Evolutionary conservation across 2,329 filamentous ascomycete genomes (phyloP).

Genomic region (Xylaria sp.): DNA sequence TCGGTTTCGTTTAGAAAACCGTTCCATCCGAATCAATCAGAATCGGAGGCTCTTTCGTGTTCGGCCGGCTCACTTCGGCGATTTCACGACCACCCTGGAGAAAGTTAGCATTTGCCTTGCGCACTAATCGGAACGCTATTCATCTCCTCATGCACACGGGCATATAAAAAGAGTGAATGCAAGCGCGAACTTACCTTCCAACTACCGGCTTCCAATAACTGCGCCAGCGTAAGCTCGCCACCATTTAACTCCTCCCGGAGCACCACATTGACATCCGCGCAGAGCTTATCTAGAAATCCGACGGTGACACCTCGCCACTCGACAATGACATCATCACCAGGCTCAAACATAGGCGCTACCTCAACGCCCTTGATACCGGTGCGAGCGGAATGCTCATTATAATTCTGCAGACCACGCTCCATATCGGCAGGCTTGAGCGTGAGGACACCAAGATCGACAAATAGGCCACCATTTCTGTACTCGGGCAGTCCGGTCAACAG

Average conservation of each 20-base stretch:
- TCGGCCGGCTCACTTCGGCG: conserved; percentile 93
- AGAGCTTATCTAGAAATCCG: conserved; percentile 77
- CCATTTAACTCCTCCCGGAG: conserved; percentile 74
- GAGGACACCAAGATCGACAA: conserved; percentile 85
- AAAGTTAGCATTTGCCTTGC: conserved; percentile 36
- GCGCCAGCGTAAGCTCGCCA: conserved; percentile 79
- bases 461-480: conserved; percentile 90
- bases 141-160: background rate
- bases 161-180: background rate
- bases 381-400: conserved; percentile 75
- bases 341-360: conserved; percentile 76
- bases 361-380: conserved; percentile 71
- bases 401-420: conserved; percentile 76
- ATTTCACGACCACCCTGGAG: conserved; percentile 87
- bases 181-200: conserved; percentile 76
- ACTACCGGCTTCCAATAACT: conserved; percentile 93
- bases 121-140: background rate
- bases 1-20: conserved; percentile 74
- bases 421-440: conserved; percentile 77
- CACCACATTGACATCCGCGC: conserved; percentile 72
- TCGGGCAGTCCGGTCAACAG: conserved; percentile 89
- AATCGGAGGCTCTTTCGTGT: conserved; percentile 96
- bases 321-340: conserved; percentile 81
- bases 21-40: conserved; percentile 97
- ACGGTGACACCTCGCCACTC: conserved; percentile 83